phyloP scores from a whole-genome alignment of 495 filamentous ascomycete species.

The Annulohypoxylon stygium region DNA sequence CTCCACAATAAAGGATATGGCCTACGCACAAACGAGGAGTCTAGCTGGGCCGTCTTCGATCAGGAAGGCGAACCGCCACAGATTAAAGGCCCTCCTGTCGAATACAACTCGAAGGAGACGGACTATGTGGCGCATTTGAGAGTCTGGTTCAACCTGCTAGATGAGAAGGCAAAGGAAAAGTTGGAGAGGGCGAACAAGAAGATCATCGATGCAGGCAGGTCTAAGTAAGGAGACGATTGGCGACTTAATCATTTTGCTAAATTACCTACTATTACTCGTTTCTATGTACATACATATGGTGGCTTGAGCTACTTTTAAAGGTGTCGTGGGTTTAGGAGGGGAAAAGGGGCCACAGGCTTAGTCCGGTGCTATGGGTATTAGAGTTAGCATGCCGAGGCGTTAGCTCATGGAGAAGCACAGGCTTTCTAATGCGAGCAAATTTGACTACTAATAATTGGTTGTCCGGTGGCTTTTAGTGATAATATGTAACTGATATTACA shows the following conservation, averaged over 20 bases:
- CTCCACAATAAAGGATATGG: constrained; percentile 63
- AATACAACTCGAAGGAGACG: constrained; percentile 55
- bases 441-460: background rate
- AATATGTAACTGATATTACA: background rate
- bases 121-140: constrained; percentile 52
- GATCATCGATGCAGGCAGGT: constrained; percentile 48
- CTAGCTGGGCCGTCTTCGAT: constrained; percentile 75
- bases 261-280: background rate
- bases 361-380: constrained; percentile 7
- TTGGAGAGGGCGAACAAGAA: constrained; percentile 59
- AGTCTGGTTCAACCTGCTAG: constrained; percentile 58
- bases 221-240: constrained; percentile 31
- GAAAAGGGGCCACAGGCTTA: background rate
- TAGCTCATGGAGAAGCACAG: constrained; percentile 1
- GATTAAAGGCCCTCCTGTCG: constrained; percentile 61
- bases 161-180: constrained; percentile 53
- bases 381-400: constrained; percentile 18
- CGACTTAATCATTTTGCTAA: constrained; percentile 4
- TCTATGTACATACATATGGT: constrained; percentile 5
- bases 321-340: constrained; percentile 1
- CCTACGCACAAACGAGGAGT: constrained; percentile 58
- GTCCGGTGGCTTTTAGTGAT: background rate
- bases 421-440: background rate
- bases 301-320: constrained; percentile 4
- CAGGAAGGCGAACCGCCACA: constrained; percentile 53